Percentiles rank a stretch among this genome's conserved stretches.
Evolutionary conservation across 257 asterid species (phyloP).

Genomic region (Rhazya stricta): DNA sequence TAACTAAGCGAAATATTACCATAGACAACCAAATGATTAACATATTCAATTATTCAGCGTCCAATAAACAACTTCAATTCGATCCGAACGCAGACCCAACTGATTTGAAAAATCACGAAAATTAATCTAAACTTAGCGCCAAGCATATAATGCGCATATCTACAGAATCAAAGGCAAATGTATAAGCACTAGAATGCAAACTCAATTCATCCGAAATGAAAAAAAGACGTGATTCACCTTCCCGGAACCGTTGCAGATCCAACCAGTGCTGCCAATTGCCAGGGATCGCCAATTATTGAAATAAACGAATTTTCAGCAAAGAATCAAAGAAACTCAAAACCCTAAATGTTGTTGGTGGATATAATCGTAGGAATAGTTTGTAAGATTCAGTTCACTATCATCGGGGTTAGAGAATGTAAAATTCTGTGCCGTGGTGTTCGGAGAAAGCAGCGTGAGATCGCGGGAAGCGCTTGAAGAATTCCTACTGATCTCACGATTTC

Average conservation of each 20-base stretch:
- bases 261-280: slow-evolving; percentile 1
- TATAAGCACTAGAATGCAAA: background rate
- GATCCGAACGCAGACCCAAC: background rate
- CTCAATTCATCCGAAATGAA: background rate
- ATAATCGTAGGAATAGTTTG: no score
- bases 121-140: background rate
- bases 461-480: background rate
- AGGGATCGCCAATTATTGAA: background rate
- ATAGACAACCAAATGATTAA: background rate
- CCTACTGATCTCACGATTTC: background rate
- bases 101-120: background rate
- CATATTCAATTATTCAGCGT: background rate
- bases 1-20: background rate
- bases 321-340: background rate
- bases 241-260: background rate
- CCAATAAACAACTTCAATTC: background rate
- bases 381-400: background rate
- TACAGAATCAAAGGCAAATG: background rate
- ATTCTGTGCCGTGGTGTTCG: background rate
- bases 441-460: background rate
- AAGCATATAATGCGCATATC: background rate
- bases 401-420: background rate
- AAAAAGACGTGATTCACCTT: background rate
- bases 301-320: background rate
- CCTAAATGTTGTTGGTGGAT: background rate